Conservation (phyloP, 345 rosid genomes). For the Syzygium grande region DNA sequence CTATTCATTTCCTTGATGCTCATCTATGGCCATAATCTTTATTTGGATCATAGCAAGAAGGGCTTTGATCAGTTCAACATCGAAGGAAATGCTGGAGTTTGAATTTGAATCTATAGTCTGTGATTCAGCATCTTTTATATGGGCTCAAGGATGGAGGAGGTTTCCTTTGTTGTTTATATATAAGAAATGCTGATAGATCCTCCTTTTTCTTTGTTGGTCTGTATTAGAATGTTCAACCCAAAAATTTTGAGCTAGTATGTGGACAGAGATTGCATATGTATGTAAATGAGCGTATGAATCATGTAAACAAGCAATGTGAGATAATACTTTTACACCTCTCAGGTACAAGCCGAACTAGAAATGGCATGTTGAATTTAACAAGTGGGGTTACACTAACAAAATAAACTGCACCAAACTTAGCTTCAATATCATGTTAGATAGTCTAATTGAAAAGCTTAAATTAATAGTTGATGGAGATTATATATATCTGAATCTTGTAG, state of each 20-base stretch:
- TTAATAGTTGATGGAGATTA: not conserved
- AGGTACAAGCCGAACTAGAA: not conserved
- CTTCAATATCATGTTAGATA: not conserved
- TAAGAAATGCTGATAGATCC: not conserved
- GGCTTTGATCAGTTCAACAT: not conserved
- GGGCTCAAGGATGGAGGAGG: not conserved
- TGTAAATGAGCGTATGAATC: not conserved
- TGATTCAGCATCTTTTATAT: not conserved
- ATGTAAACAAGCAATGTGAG: not conserved
- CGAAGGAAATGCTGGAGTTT: not conserved
- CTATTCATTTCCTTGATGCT: not conserved
- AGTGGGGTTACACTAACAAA: not conserved
- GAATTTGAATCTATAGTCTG: not conserved
- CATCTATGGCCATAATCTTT: not conserved
- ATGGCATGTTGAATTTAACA: not conserved
- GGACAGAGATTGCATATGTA: not conserved
- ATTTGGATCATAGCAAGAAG: not conserved
- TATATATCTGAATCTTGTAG: not conserved
- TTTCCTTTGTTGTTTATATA: not conserved
- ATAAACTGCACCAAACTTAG: accelerated
- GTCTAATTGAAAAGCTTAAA: not conserved
- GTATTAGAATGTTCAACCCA: accelerated
- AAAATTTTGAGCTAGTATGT: not conserved
- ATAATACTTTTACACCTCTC: not conserved
- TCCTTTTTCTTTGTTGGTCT: not conserved